Percentiles rank a stretch among this genome's conserved stretches.
phyloP scores from a whole-genome alignment of 176 grass and related monocot species.

The Triticum dicoccoides region DNA sequence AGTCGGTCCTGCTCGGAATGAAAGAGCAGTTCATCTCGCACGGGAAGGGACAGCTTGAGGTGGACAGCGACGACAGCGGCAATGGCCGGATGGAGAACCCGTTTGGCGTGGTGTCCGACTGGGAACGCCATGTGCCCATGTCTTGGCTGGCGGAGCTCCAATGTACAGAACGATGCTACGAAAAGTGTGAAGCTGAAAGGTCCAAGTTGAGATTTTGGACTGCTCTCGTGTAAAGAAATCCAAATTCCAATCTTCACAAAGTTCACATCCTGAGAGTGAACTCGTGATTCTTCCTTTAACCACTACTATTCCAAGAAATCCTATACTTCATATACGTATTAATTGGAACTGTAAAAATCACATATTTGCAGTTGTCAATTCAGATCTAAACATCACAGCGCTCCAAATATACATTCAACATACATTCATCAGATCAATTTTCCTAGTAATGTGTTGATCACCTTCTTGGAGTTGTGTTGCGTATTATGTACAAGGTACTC shows the following conservation, averaged over 20 bases:
- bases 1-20: constrained; percentile 58
- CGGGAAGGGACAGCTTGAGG: constrained; percentile 51
- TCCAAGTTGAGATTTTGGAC: neutral
- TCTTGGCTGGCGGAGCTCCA: constrained; percentile 63
- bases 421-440: too few relatives aligned
- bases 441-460: too few relatives aligned
- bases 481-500: too few relatives aligned
- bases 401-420: too few relatives aligned
- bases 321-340: neutral
- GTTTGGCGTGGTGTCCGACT: constrained; percentile 62
- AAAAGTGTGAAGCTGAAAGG: constrained; percentile 41
- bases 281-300: neutral
- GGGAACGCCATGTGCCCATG: constrained; percentile 56
- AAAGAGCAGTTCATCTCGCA: constrained; percentile 66
- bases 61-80: constrained; percentile 8
- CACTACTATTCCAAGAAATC: neutral
- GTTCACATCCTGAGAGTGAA: neutral
- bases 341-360: neutral
- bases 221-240: neutral
- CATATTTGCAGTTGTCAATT: neutral
- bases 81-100: constrained; percentile 60
- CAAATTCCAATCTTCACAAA: neutral
- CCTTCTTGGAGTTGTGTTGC: too few relatives aligned
- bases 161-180: constrained; percentile 83
- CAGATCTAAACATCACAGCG: too few relatives aligned